These are phyloP conservation scores for Saccharomycopsis sp. DNA, from an alignment of 805 yeast species.

Conservation along the genomic window DNA sequence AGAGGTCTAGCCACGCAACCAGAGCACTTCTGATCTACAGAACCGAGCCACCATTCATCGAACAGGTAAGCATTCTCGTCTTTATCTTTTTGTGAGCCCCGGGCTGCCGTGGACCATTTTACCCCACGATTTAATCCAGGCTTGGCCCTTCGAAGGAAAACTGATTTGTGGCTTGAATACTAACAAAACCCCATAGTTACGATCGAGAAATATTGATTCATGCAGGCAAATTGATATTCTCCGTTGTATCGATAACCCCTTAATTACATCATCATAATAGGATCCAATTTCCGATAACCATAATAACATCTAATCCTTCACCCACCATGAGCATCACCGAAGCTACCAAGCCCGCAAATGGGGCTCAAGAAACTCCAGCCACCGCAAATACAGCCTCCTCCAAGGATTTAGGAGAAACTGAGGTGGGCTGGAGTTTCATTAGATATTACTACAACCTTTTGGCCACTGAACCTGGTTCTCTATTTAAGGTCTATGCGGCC, in stretches of 20 bases:
- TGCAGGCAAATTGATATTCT: neutral
- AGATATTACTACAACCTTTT: constrained; percentile 9
- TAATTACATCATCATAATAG: neutral
- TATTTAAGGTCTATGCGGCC: constrained; percentile 7
- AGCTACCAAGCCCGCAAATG: neutral
- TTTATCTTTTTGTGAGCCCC: no score
- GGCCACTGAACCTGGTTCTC: constrained; percentile 3
- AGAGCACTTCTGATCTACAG: neutral
- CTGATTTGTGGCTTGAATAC: no score
- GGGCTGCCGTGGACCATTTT: no score
- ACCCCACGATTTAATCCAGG: no score
- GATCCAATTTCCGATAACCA: no score
- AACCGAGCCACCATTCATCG: neutral
- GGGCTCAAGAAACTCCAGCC: neutral
- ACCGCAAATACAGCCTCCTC: neutral
- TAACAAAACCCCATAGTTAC: neutral
- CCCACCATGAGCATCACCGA: neutral
- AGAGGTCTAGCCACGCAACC: neutral
- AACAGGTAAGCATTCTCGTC: neutral
- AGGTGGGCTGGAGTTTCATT: constrained; percentile 17
- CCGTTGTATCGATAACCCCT: neutral
- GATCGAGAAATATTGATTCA: neutral
- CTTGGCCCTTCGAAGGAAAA: no score
- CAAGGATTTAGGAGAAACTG: constrained; percentile 2
- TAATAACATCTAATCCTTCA: no score